Percentiles rank a stretch among this genome's conserved stretches.
These are phyloP conservation scores for Myrmaecium sp. DNA, from an alignment of 2,329 filamentous ascomycete genomes.

Conservation along the genomic window DNA sequence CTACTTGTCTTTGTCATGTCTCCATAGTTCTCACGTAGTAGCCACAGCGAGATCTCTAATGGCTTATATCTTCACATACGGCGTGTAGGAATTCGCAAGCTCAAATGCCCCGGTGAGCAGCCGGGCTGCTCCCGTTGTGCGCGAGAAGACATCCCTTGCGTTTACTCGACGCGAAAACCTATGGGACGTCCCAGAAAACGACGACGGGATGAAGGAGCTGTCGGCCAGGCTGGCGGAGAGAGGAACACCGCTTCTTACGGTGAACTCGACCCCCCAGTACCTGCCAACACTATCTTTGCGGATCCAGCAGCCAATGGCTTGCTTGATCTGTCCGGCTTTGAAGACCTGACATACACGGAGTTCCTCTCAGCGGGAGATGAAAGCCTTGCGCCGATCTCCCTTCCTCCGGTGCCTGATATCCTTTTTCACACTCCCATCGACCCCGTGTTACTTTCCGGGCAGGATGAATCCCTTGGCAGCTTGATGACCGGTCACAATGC, in stretches of 20 bases:
- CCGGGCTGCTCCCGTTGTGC: slow-evolving; percentile 26
- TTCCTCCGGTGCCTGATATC: too few relatives aligned
- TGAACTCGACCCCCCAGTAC: neutral
- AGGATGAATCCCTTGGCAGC: too few relatives aligned
- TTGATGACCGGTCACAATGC: too few relatives aligned
- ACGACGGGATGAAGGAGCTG: slow-evolving; percentile 18
- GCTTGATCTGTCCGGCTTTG: too few relatives aligned
- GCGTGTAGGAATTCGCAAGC: slow-evolving; percentile 26
- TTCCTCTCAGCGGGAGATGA: too few relatives aligned
- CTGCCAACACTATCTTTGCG: too few relatives aligned
- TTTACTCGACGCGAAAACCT: slow-evolving; percentile 30
- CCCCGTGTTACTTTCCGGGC: too few relatives aligned
- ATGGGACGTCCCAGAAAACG: slow-evolving; percentile 36
- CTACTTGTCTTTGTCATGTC: neutral
- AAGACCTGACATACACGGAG: too few relatives aligned
- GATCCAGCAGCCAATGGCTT: too few relatives aligned
- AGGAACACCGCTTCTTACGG: neutral
- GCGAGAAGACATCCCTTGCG: slow-evolving; percentile 23
- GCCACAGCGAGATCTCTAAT: neutral
- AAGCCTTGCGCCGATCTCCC: too few relatives aligned
- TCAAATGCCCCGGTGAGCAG: slow-evolving; percentile 30
- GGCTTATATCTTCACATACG: neutral
- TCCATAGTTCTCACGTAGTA: neutral
- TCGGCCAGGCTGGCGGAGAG: slow-evolving; percentile 5
- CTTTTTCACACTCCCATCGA: too few relatives aligned